phyloP scores from a whole-genome alignment of 148 eudicot genomes.

The Rheum nobile region DNA sequence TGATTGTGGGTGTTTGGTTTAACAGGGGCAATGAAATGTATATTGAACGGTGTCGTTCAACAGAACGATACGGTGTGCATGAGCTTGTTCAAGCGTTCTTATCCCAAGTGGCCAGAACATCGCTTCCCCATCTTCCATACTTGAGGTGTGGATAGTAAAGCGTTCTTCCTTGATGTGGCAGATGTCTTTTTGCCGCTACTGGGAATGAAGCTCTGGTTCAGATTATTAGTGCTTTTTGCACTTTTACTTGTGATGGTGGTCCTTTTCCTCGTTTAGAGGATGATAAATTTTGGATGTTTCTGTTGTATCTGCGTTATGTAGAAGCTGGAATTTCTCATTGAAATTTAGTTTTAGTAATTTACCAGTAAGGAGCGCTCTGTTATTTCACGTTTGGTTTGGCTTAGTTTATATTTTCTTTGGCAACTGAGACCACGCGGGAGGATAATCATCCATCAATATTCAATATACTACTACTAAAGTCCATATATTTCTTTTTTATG shows the following conservation, averaged over 20 bases:
- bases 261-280: neutral
- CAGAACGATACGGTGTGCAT: conserved; percentile 87
- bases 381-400: neutral
- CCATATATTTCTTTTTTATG: no score
- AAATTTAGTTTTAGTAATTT: neutral
- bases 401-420: no score
- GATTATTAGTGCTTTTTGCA: conserved; percentile 26
- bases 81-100: conserved; percentile 81
- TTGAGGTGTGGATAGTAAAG: conserved; percentile 19
- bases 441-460: no score
- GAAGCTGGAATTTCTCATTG: neutral
- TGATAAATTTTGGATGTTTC: neutral
- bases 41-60: conserved; percentile 77
- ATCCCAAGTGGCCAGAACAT: conserved; percentile 86
- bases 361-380: neutral
- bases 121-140: conserved; percentile 43
- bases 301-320: neutral
- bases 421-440: no score
- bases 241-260: neutral
- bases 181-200: conserved; percentile 11
- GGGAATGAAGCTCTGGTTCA: conserved; percentile 96
- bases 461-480: no score
- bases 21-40: conserved; percentile 88
- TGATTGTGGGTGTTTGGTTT: neutral
- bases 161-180: conserved; percentile 5